Conservation (phyloP, 2,329 filamentous ascomycete genomes). For the Periconia sp. region DNA sequence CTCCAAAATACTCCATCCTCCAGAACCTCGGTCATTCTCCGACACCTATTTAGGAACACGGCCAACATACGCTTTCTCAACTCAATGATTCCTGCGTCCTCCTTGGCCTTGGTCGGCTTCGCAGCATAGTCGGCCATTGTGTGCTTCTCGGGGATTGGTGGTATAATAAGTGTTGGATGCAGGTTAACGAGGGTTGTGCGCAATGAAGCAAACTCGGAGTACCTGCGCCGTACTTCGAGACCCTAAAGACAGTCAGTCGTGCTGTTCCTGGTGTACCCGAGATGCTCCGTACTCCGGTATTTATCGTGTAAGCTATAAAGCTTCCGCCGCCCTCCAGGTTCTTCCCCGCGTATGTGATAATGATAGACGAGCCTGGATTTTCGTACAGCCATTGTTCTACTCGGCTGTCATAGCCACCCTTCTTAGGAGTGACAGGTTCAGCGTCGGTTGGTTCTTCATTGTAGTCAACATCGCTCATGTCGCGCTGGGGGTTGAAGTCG, state of each 20-base stretch:
- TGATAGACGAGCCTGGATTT: constrained; percentile 84
- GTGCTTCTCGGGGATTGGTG: constrained; percentile 98
- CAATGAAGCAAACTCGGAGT: constrained; percentile 94
- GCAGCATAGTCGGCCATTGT: constrained; percentile 98
- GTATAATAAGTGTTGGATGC: constrained; percentile 93
- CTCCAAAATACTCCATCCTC: constrained; percentile 97
- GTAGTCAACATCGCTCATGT: constrained; percentile 66
- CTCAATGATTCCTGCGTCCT: constrained; percentile 96
- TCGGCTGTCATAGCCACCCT: constrained; percentile 89
- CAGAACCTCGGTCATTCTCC: constrained; percentile 88
- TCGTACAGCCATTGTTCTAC: constrained; percentile 98
- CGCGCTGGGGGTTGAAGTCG: constrained; percentile 60
- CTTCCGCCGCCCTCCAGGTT: constrained; percentile 88
- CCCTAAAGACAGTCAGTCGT: constrained; percentile 64
- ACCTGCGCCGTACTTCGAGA: constrained; percentile 90
- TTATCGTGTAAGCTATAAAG: constrained; percentile 97
- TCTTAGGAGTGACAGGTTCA: constrained; percentile 63
- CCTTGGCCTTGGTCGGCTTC: constrained; percentile 96
- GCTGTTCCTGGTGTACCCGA: constrained; percentile 1
- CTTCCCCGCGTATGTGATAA: constrained; percentile 96
- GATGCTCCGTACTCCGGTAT: constrained; percentile 74
- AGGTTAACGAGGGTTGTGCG: constrained; percentile 86
- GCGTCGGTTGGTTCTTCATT: constrained; percentile 59
- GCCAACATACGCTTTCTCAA: constrained; percentile 95
- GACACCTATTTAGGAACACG: constrained; percentile 92